Percentiles rank a stretch among this genome's conserved stretches.
Conservation (phyloP, 1,139 yeast species). For the Blastobotrys capitulatus region DNA sequence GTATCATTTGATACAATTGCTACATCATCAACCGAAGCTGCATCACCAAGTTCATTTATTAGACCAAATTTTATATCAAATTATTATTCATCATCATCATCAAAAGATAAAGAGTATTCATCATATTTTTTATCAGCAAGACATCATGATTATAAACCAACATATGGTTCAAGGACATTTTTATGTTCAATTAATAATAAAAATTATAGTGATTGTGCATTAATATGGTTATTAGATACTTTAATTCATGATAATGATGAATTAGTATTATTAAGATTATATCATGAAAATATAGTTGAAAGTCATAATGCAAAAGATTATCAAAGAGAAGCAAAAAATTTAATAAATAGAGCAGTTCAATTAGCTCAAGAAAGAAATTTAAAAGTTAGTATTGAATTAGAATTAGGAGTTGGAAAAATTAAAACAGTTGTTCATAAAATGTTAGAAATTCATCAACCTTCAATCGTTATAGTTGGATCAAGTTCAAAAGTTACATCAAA, state of each 20-base stretch:
- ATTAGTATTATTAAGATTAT: constrained; percentile 24
- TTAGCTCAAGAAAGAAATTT: constrained; percentile 17
- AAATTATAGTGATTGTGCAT: constrained; percentile 19
- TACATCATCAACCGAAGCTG: constrained; percentile 1
- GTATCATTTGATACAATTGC: constrained; percentile 28
- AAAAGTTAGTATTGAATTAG: constrained; percentile 25
- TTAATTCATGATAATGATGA: constrained; percentile 28
- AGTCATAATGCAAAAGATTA: constrained; percentile 9
- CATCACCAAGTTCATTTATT: constrained; percentile 9
- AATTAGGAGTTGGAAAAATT: constrained; percentile 26
- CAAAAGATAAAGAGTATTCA: constrained; percentile 17
- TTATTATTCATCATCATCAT: constrained; percentile 1
- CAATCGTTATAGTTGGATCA: constrained; percentile 25
- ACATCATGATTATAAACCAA: constrained; percentile 19
- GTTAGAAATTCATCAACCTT: constrained; percentile 26
- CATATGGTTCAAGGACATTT: constrained; percentile 24
- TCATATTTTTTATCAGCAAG: constrained; percentile 25
- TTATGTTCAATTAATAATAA: constrained; percentile 22
- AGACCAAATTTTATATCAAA: constrained; percentile 9
- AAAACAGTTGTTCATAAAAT: constrained; percentile 26
- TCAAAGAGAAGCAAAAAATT: constrained; percentile 21
- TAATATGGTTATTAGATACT: constrained; percentile 23
- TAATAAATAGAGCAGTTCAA: constrained; percentile 18
- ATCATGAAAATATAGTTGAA: constrained; percentile 11
- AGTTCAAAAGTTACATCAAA: constrained; percentile 21